Conservation (phyloP, 169 alveolate genomes). For the Plasmodium falciparum region DNA sequence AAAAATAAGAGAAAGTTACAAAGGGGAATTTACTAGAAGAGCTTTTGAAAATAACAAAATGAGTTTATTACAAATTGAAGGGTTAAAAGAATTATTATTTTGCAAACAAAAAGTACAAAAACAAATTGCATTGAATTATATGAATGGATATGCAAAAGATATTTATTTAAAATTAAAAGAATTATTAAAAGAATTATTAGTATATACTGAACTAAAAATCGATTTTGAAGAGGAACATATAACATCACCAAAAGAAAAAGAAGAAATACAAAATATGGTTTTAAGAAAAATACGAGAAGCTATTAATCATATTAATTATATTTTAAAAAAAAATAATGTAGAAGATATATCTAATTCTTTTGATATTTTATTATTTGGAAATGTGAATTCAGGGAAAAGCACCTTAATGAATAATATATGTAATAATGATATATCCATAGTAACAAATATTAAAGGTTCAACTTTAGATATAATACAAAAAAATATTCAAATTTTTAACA, state of each 20-base stretch:
- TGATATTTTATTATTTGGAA: conserved; percentile 78
- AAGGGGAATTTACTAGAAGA: conserved; percentile 86
- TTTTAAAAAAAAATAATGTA: conserved; percentile 49
- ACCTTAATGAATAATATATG: conserved; percentile 81
- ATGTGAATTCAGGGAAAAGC: conserved; percentile 86
- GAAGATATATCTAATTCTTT: conserved; percentile 52
- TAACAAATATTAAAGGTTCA: conserved; percentile 82
- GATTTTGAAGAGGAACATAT: conserved; percentile 61
- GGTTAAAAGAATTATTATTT: conserved; percentile 41
- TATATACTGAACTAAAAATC: conserved; percentile 35
- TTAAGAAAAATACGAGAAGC: background rate
- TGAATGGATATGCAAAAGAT: conserved; percentile 44
- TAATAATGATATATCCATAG: conserved; percentile 79
- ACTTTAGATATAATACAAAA: conserved; percentile 82
- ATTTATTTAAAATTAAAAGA: conserved; percentile 18
- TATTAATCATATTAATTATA: conserved; percentile 29
- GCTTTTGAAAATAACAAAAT: conserved; percentile 82
- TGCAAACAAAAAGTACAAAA: conserved; percentile 30
- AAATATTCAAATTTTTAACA: conserved; percentile 56
- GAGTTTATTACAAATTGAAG: conserved; percentile 79
- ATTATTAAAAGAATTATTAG: conserved; percentile 7
- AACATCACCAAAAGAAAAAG: conserved; percentile 8
- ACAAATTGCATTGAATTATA: conserved; percentile 52
- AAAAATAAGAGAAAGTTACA: conserved; percentile 81
- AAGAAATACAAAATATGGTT: background rate